Evolutionary conservation across 352 stramenopile genomes (phyloP), one percentile per base, ranked within the genome.

Genomic region (Pilasporangium apinafurcum): DNA sequence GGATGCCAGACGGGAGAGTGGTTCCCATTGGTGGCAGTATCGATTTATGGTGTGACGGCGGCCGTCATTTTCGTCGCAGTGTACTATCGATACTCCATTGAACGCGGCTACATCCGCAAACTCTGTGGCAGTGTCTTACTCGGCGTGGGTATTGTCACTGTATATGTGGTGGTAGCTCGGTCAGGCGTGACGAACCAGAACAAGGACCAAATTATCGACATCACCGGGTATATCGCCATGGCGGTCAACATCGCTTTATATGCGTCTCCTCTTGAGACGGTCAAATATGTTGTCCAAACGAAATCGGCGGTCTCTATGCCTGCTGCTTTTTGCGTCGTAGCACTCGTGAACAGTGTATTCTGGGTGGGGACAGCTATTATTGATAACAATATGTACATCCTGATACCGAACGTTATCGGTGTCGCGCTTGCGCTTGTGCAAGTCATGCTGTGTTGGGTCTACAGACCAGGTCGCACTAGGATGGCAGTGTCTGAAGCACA

Each of bases 351-450:
- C 63, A 80, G 73, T 40, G 34, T 41, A 2, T 50, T 85, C 26
- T 85, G 75, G 68, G 42, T 76, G 40, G 18, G 67, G 33, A 78
- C 75, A 41, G 68, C 63, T 8, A 44, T 70, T 16, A 24, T 83
- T 13, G 56, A 70, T 36, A 22, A 67, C 27, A 65, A 87, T 22
- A 26, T 62, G 12, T 59, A 83, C 21, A 54, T 87, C 2, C 25
- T 79, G 22, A 56, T 67, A 5, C 71, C 69, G 8, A 77, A 64
- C 13, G 34, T 59, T 10, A 49, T 66, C 7, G 65, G 62, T 28
- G 24, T 70, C 29, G 30, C 44, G 21, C 44, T 83, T 17, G 68
- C 50, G 0, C 35, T 46, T 5, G 26, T 73, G 9, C 70, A 84
- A 30, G 37, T 83, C 14, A 55, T 59, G 17, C 48, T 87, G 24